Percentiles rank a stretch among this genome's conserved stretches.
These are phyloP conservation scores for Magnaporthiopsis incrustans DNA, from an alignment of 2,329 filamentous ascomycete genomes.

Conservation along the genomic window DNA sequence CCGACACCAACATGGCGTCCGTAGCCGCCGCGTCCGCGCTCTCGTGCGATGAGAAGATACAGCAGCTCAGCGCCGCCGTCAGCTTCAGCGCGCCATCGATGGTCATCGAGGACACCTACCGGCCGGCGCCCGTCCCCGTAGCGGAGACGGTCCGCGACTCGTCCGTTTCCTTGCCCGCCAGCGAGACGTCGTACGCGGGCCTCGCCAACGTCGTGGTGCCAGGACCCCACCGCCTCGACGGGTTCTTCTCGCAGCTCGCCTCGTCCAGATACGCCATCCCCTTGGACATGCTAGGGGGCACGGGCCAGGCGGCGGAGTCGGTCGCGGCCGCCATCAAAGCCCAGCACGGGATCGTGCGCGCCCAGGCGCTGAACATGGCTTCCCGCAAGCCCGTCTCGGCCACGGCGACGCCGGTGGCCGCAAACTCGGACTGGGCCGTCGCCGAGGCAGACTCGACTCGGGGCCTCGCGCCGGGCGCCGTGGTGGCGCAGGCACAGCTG, in stretches of 20 bases:
- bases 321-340: constrained; percentile 24
- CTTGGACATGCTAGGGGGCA: constrained; percentile 16
- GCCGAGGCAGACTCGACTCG: constrained; percentile 3
- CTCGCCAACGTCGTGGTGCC: constrained; percentile 20
- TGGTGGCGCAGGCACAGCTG: neutral
- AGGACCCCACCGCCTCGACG: constrained; percentile 19
- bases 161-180: constrained; percentile 15
- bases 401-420: constrained; percentile 11
- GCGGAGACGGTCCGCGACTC: constrained; percentile 16
- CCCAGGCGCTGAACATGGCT: constrained; percentile 25
- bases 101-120: constrained; percentile 17
- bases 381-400: constrained; percentile 17
- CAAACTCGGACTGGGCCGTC: constrained; percentile 9
- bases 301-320: constrained; percentile 10
- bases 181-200: constrained; percentile 18
- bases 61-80: constrained; percentile 14
- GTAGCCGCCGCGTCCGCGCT: constrained; percentile 24
- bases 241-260: constrained; percentile 27
- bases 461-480: neutral
- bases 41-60: constrained; percentile 27
- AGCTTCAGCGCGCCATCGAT: constrained; percentile 15
- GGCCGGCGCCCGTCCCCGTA: constrained; percentile 18
- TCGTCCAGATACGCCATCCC: constrained; percentile 25
- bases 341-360: constrained; percentile 28
- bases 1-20: constrained; percentile 16